Base-by-base conservation (phyloP, 1,284 basidiomycete genomes). In the Porodaedalea pini region DNA sequence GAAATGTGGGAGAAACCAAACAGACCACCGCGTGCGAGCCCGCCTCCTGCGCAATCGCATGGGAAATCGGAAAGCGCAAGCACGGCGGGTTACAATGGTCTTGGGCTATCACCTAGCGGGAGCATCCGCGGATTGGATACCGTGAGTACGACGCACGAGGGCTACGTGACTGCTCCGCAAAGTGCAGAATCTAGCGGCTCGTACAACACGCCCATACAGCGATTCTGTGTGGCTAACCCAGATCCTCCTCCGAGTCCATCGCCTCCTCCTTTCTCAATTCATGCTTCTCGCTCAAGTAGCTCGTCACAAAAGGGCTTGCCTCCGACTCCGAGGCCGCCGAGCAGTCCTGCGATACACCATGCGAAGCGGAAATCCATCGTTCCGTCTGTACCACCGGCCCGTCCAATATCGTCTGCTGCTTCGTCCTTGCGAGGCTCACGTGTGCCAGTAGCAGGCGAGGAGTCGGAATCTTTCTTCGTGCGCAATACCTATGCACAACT, bases 401-500 rank as follows among this genome's bases (percentile, higher is more conserved):
- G 2, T 25, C 63, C 39, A 3, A 59, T 63, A 32, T 70, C 73
- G 44, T 70, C 65, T 58, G 68, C 62, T 17, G 37, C 73, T 73
- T 62, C 74, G 73, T 52, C 70, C 66, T 27, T 68, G 72, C 25
- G 70, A 66, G 47, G 63, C 69, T 51, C 72, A 67, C 56, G 67
- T 69, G 10, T 74, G 72, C 1, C 71, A 77, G 21, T 85, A 81
- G 85, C 84, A 65, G 86, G 84, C 19, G 93, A 95, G 71, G 92
- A 95, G 64, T 70, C 83, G 52, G 93, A 95, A 69, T 82, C 89
- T 13, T 94, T 90, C 67, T 86, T 92, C 71, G 88, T 96, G 8
- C 82, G 93, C 36, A 89, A 83, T 55, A 94, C 92, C 0, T 96
- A 97, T 67, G 94, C 93, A 0, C 81, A 90, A 60, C 78, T 97